Conservation (phyloP, 805 yeast genomes). For the Lipomyces yamadae region DNA sequence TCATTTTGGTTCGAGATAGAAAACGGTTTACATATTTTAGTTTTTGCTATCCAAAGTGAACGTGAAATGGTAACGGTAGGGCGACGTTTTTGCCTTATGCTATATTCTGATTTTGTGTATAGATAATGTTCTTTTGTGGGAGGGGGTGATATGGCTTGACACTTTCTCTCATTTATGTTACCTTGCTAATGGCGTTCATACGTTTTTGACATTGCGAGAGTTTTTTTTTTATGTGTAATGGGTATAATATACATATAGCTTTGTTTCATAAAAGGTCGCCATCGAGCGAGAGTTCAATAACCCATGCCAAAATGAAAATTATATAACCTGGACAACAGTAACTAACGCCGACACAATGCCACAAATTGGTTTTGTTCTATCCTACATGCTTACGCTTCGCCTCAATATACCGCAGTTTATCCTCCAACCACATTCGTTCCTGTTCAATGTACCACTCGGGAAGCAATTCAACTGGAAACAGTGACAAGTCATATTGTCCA, state of each 20-base stretch:
- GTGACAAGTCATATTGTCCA: not conserved
- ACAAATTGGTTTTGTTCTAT: not conserved
- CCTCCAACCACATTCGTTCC: conserved; percentile 34
- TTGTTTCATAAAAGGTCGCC: not conserved
- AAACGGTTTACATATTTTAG: not conserved
- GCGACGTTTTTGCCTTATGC: not conserved
- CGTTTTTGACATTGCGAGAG: not conserved
- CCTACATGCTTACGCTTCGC: not conserved
- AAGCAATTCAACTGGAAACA: conserved; percentile 11
- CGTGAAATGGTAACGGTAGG: not conserved
- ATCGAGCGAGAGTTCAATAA: not conserved
- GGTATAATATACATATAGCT: conserved; percentile 1
- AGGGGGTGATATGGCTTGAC: not conserved
- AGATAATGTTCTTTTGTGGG: not conserved
- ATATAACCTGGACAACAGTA: not conserved
- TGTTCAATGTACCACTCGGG: conserved; percentile 34
- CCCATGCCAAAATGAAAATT: not conserved
- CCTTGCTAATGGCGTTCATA: not conserved
- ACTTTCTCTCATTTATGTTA: not conserved
- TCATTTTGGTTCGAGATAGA: conserved; percentile 1
- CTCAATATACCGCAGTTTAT: conserved; percentile 11
- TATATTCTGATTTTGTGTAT: not conserved
- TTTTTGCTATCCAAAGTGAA: not conserved
- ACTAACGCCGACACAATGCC: not conserved
- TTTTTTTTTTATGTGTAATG: not conserved